Percentiles rank a stretch among this genome's conserved stretches.
These are phyloP conservation scores for Closterium sp. DNA, from an alignment of 139 green algal species.

Conservation along the genomic window DNA sequence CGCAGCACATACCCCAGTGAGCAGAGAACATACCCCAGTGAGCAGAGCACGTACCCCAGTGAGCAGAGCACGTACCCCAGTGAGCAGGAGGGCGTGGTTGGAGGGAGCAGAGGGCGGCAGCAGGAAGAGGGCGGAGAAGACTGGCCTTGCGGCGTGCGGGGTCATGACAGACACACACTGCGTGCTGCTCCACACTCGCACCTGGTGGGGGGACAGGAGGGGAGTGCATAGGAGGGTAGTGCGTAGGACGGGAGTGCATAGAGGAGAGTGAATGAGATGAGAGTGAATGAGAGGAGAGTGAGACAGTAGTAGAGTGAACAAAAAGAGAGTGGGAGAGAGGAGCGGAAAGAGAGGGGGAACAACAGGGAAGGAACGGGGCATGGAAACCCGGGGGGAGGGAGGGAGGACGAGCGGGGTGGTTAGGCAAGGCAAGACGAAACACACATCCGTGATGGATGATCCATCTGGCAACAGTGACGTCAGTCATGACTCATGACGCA, in stretches of 20 bases:
- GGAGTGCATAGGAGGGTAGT: neutral
- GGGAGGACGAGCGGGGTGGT: neutral
- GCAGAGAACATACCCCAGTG: too few relatives aligned
- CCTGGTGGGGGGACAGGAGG: conserved; percentile 2
- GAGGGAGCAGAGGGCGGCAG: neutral
- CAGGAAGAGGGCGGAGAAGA: conserved; percentile 27
- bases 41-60: conserved; percentile 8
- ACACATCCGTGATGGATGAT: too few relatives aligned
- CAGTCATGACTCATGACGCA: too few relatives aligned
- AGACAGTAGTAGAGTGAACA: neutral
- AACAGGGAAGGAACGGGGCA: neutral
- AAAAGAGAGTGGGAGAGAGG: neutral
- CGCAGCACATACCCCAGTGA: neutral
- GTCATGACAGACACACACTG: conserved; percentile 3
- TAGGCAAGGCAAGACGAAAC: neutral
- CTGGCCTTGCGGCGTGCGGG: conserved; percentile 12
- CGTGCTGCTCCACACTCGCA: conserved; percentile 30
- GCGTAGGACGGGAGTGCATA: too few relatives aligned
- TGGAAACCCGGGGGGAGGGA: neutral
- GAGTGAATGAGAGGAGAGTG: neutral
- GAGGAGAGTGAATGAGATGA: neutral
- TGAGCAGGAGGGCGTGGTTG: conserved; percentile 15
- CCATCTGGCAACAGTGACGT: too few relatives aligned
- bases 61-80: conserved; percentile 23
- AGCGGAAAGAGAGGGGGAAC: neutral